A percentile compares a stretch with the other conserved stretches of the same genome.
Conservation (phyloP, 2,329 filamentous ascomycete species). For the Trematosphaeria pertusa region DNA sequence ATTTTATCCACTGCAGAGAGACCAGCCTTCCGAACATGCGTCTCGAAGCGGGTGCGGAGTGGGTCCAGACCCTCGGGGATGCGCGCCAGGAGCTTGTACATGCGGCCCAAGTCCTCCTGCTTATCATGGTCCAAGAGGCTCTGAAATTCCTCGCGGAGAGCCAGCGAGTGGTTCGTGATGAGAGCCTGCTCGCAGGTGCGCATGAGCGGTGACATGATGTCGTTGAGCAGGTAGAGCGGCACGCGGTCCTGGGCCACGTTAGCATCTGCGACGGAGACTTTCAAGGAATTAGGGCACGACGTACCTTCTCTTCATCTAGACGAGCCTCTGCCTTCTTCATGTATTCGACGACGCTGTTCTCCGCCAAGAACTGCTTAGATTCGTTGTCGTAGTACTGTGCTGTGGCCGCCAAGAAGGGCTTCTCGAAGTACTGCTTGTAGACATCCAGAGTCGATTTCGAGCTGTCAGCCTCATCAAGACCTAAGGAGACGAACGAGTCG, state of each 20-base stretch:
- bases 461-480: slow-evolving; percentile 89
- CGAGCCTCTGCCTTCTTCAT: slow-evolving; percentile 98
- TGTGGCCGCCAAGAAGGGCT: slow-evolving; percentile 87
- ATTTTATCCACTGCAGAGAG: slow-evolving; percentile 90
- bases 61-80: slow-evolving; percentile 93
- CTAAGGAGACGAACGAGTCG: slow-evolving; percentile 92
- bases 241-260: too few species aligned
- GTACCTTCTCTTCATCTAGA: slow-evolving; percentile 92
- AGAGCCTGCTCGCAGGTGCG: slow-evolving; percentile 87
- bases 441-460: slow-evolving; percentile 95
- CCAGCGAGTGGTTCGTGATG: slow-evolving; percentile 82
- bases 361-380: slow-evolving; percentile 91
- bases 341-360: slow-evolving; percentile 98
- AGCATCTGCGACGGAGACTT: too few species aligned
- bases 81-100: slow-evolving; percentile 90
- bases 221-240: slow-evolving; percentile 85
- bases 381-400: slow-evolving; percentile 87
- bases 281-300: too few species aligned
- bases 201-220: slow-evolving; percentile 85
- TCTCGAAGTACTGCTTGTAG: slow-evolving; percentile 91
- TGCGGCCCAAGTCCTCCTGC: slow-evolving; percentile 92
- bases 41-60: slow-evolving; percentile 84
- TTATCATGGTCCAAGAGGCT: slow-evolving; percentile 91
- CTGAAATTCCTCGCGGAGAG: slow-evolving; percentile 97
- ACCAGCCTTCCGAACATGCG: slow-evolving; percentile 89